Evolutionary conservation across 108 stramenopile species (phyloP).

Genomic region (Aurantiochytrium sp.): DNA sequence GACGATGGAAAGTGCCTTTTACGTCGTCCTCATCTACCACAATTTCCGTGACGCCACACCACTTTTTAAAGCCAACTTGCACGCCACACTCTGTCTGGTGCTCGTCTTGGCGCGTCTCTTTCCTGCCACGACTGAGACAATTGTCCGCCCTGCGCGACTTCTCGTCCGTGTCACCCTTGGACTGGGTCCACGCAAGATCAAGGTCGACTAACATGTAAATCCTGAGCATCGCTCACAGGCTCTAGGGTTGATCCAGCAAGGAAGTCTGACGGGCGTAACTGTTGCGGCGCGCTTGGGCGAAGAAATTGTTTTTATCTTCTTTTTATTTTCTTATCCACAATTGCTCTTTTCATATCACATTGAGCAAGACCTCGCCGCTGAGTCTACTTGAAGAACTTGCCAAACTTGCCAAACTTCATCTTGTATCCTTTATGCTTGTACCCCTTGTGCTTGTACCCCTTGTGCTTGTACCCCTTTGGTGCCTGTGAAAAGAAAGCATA

Average conservation of each 20-base stretch:
- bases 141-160: neutral
- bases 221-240: no score
- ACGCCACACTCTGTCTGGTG: neutral
- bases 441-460: neutral
- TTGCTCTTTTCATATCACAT: no score
- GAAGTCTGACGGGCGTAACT: no score
- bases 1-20: neutral
- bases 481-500: no score
- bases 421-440: neutral
- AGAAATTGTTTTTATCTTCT: no score
- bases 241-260: no score
- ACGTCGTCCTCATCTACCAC: neutral
- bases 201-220: no score
- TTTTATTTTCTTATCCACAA: no score
- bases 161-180: neutral
- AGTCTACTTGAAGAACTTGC: neutral
- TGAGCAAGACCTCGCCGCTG: no score
- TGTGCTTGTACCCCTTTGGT: neutral
- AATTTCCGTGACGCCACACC: neutral
- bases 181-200: neutral
- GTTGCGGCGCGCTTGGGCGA: no score
- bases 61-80: neutral
- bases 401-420: neutral
- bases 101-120: neutral
- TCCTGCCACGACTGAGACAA: neutral